Base-by-base conservation (phyloP, 2,329 filamentous ascomycete species). In the Diaporthe citrichinensis region DNA sequence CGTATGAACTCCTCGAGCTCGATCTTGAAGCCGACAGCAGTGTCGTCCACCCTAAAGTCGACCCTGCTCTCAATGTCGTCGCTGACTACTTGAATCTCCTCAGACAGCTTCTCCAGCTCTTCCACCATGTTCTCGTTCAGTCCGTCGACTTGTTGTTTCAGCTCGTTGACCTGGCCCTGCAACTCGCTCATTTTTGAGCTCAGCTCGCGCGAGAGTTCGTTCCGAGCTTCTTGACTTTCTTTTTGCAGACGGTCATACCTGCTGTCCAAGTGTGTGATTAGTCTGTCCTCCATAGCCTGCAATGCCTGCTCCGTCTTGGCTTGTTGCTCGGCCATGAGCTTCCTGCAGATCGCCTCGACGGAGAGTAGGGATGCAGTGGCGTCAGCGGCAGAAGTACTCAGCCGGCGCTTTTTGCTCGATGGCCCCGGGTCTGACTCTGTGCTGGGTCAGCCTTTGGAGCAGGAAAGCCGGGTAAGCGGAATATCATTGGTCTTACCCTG, bases 51-150 rank as follows among this genome's bases (percentile, higher is more conserved):
- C 34, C 34, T 55, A 28, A 41, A 55, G 65, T 69, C 49, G 46
- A 55, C 65, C 49, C 65, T 69, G 49, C 23, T 34, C n/a, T 69
- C 65, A n/a, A 69, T 69, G 65, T 69, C 65, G 17, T 69, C 65
- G 17, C n/a, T 69, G 15, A 69, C 34, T 12, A 55, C 31, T 31
- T 69, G 49, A 3, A 69, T 69, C 41, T 69, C 65, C 4, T 69
- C 65, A 36, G 65, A 69, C 2, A 69, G 65, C 34, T 55, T 69
- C 34, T 55, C 65, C 9, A 69, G 65, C 49, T 69, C 65, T 9
- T 23, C 65, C 1, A 8, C 49, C 65, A 69, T 55, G 65, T 20
- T 20, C 0, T 20, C 34, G 1, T 55, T 55, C 8, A 39, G 17
- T 1, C 17, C 65, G n/a, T 41, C 65, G 34, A 55, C 65, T 28